These are phyloP conservation scores for Globisporangium lucens DNA, from an alignment of 352 stramenopile genomes.

Conservation along the genomic window DNA sequence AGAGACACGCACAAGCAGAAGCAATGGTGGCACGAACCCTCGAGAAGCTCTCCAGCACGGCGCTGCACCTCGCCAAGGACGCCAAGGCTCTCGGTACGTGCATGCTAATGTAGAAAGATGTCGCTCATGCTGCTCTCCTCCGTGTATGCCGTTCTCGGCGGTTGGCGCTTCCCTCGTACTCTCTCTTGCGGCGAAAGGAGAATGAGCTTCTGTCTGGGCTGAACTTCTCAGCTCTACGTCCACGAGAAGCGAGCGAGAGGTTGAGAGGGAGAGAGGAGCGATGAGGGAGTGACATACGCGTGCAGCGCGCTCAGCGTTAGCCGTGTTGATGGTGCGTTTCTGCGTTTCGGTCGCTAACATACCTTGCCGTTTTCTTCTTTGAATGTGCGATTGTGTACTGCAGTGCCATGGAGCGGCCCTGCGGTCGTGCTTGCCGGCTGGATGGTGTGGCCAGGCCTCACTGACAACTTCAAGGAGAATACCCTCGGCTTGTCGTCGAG, in stretches of 20 bases:
- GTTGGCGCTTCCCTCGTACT: background rate
- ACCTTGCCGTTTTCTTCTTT: background rate
- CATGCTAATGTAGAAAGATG: background rate
- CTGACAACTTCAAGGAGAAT: constrained; percentile 71
- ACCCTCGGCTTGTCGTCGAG: constrained; percentile 53
- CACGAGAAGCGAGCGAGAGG: background rate
- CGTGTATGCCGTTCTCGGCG: constrained; percentile 2
- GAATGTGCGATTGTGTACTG: background rate
- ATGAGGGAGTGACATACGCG: background rate
- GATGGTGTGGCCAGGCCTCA: constrained; percentile 72
- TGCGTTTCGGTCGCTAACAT: background rate
- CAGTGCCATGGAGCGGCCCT: constrained; percentile 56
- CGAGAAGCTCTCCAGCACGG: constrained; percentile 37
- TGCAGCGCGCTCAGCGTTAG: background rate
- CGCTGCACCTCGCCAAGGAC: constrained; percentile 54
- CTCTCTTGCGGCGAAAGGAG: background rate
- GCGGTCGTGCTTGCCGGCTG: constrained; percentile 48
- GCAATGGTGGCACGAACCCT: constrained; percentile 31
- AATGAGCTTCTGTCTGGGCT: background rate
- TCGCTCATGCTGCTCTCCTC: background rate
- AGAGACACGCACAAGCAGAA: constrained; percentile 18
- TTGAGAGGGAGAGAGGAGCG: background rate
- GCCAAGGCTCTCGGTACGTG: constrained; percentile 44
- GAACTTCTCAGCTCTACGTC: background rate
- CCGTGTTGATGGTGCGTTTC: background rate